Evolutionary conservation across 202 grass and related monocot genomes (phyloP), one percentile per base, ranked within the genome.

Genomic region (Zizania palustris): DNA sequence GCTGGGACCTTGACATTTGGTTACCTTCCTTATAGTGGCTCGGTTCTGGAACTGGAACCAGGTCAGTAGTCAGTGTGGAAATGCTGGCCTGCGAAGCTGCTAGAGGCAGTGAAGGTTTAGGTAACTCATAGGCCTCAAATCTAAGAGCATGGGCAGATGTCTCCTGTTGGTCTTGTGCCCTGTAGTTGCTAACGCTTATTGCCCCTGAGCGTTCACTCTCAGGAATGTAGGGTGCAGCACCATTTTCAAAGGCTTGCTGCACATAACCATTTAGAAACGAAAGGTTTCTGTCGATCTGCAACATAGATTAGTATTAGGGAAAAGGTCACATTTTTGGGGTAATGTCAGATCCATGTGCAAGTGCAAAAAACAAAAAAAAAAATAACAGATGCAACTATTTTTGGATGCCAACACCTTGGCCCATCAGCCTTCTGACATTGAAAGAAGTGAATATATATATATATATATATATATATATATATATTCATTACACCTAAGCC

Each of bases 51-150:
- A 96, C 81, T 69, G 85, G 92, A 79, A 99, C 91, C 48, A 96
- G 78, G 50, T 96, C 92, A 37, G 76, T 89, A 54, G 60, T 73
- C 53, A 85, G 64, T 19, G 65, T 20, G 39, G 78, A 77, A 65
- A 84, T 33, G 9, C 71, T 85, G 43, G 45, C 20, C 74, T 90
- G 91, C 79, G 88, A 56, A 39, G 82, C 80, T 56, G 65, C 77
- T 73, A 77, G 14, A 71, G 77, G 64, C 71, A 77, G 14, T 6
- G 85, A 85, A 22, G 87, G 67, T 75, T 99, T 99, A 62, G 96
- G 96, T 81, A 96, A 79, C 84, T 99, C 96, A 71, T 99, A 99
- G 74, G 96, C 96, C 75, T 96, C 90, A 39, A 99, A 99, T 76
- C 88, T 92, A 73, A 99, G 96, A 68, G 92, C 56, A 65, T 99